Evolutionary conservation across 2,329 filamentous ascomycete species (phyloP).

Genomic region (Epichloe bromicola): DNA sequence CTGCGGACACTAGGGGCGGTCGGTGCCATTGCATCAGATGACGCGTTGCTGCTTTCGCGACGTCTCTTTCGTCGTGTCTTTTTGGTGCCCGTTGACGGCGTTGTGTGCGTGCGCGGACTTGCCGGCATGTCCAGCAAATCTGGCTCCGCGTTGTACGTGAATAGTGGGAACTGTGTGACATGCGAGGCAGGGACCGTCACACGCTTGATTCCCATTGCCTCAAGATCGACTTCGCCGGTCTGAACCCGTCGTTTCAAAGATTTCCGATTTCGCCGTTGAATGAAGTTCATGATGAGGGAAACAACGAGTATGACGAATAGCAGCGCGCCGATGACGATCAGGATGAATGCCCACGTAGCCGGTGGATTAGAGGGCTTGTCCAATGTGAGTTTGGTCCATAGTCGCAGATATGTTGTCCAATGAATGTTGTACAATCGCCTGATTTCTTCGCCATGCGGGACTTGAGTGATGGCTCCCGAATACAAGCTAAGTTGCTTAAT

Average conservation of each 20-base stretch:
- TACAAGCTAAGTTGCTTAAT: conserved; percentile 63
- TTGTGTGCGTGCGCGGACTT: conserved; percentile 12
- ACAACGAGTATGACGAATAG: conserved; percentile 53
- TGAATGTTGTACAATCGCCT: conserved; percentile 40
- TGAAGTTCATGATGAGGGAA: conserved; percentile 60
- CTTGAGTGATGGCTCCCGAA: conserved; percentile 56
- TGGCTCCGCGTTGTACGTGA: conserved; percentile 54
- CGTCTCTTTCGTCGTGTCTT: conserved; percentile 20
- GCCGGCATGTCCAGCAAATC: conserved; percentile 26
- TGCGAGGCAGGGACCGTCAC: conserved; percentile 62
- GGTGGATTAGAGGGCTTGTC: conserved; percentile 41
- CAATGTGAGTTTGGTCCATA: conserved; percentile 43
- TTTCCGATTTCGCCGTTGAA: conserved; percentile 59
- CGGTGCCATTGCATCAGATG: conserved; percentile 13
- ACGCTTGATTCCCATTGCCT: conserved; percentile 72
- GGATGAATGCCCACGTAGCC: conserved; percentile 68
- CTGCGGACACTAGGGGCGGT: conserved; percentile 12
- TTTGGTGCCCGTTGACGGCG: conserved; percentile 13
- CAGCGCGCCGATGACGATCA: conserved; percentile 59
- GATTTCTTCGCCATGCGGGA: conserved; percentile 46
- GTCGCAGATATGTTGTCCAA: conserved; percentile 44
- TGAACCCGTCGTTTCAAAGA: conserved; percentile 57
- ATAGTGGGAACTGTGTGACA: conserved; percentile 64
- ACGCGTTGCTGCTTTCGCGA: conserved; percentile 16
- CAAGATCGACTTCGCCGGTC: conserved; percentile 71